Evolutionary conservation across 495 filamentous ascomycete genomes (phyloP), one percentile per base, ranked within the genome.

Genomic region (Paragyromitra xinjiangensis): DNA sequence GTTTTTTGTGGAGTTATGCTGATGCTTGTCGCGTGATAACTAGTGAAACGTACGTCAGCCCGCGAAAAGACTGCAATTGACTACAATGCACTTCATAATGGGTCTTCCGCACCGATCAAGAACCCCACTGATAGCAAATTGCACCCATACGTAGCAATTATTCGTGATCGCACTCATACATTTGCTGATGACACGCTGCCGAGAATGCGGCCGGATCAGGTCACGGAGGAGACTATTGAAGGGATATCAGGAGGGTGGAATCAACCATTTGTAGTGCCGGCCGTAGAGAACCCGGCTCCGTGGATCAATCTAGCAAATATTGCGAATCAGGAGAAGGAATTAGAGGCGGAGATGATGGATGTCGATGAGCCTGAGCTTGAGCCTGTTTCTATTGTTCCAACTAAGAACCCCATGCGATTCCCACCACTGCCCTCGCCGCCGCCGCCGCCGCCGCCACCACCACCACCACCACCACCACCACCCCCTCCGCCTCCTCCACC

Each of bases 71-170:
- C 88, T 34, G 88, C 90, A 2, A 92, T 93, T 64, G 91, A 93
- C 81, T 93, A 93, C 81, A 91, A 91, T 42, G 90, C 90, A 39
- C 86, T 93, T 11, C 90, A 93, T 75, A 89, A 91, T 73, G 91
- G 91, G 56, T 83, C 81, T 26, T 75, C 81, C n/a, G 81, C 77
- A n/a, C 86, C 92, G 6, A 85, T 92, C 29, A 91, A 90, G 79
- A 90, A 90, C 6, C 90, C 91, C 24, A 88, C 88, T 45, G 90
- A 93, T 66, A 88, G 88, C n/a, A 83, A 87, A 45, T 89, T 93
- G 70, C 91, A 93, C 76, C 91, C 92, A 73, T 93, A 92, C 78
- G 89, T 93, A 45, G 86, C 90, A 76, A 88, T 88, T 16, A 91
- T 93, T 80, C 90, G 90, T 70, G 88, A 92, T 75, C 89, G 90